Percentiles rank a stretch among this genome's conserved stretches.
These are phyloP conservation scores for Lotmaria passim DNA, from an alignment of 208 protist species.

Conservation along the genomic window DNA sequence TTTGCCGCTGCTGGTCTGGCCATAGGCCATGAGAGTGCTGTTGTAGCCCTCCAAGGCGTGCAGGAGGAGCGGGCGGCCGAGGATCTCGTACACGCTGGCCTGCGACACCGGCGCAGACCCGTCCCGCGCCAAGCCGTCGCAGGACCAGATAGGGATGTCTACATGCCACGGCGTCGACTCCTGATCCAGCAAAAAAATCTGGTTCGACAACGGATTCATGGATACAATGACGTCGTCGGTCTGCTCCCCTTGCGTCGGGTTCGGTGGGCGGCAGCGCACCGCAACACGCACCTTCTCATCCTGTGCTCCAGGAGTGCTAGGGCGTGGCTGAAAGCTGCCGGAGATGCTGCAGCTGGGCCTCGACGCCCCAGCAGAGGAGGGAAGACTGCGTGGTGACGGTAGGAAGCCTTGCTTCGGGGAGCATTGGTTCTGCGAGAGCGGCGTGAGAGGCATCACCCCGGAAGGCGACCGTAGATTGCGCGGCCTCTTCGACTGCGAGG, in stretches of 20 bases:
- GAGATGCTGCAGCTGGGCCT: constrained; percentile 29
- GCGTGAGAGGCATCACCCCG: constrained; percentile 7
- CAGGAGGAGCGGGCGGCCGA: constrained; percentile 89
- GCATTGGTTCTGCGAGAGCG: constrained; percentile 31
- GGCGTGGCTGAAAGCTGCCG: constrained; percentile 25
- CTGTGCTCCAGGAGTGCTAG: constrained; percentile 13
- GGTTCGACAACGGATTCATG: constrained; percentile 59
- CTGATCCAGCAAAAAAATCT: constrained; percentile 46
- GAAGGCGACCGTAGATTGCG: constrained; percentile 20
- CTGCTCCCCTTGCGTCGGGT: constrained; percentile 39
- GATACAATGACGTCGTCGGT: constrained; percentile 63
- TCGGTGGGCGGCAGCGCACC: constrained; percentile 77
- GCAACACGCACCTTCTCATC: constrained; percentile 75
- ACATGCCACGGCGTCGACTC: constrained; percentile 52
- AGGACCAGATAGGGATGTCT: constrained; percentile 78
- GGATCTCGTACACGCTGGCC: constrained; percentile 72
- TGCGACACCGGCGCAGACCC: constrained; percentile 62
- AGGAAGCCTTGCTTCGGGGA: constrained; percentile 4
- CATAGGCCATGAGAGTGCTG: constrained; percentile 92
- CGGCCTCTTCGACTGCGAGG: constrained; percentile 4
- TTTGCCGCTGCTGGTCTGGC: constrained; percentile 91
- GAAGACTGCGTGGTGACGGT: constrained; percentile 14
- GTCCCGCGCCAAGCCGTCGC: constrained; percentile 47
- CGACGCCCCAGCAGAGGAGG: constrained; percentile 4
- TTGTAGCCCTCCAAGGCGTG: constrained; percentile 93